These are phyloP conservation scores for Lasiosphaeris hirsuta DNA, from an alignment of 495 filamentous ascomycete species.

Conservation along the genomic window DNA sequence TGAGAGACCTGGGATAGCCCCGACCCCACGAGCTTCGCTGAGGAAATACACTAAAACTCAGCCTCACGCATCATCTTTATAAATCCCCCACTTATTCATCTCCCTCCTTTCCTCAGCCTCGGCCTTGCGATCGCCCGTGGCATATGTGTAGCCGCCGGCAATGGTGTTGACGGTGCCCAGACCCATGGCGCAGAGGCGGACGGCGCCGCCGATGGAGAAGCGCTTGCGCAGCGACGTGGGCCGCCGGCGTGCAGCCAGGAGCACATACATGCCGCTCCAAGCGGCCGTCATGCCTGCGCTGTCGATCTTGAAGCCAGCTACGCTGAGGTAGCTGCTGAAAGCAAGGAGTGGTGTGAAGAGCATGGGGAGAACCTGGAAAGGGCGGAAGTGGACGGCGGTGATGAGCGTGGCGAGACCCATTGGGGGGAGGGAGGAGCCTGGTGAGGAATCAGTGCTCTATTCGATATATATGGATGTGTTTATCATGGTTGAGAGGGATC, in stretches of 20 bases:
- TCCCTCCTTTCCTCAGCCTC: slow-evolving; percentile 41
- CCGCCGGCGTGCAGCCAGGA: slow-evolving; percentile 67
- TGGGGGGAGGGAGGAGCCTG: slow-evolving; percentile 77
- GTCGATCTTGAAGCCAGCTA: slow-evolving; percentile 75
- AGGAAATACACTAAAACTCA: neutral
- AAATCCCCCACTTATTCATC: slow-evolving; percentile 46
- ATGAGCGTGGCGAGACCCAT: slow-evolving; percentile 77
- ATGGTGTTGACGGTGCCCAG: slow-evolving; percentile 67
- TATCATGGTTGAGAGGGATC: neutral
- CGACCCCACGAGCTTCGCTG: neutral
- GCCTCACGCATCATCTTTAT: slow-evolving; percentile 14
- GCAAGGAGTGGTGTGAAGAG: slow-evolving; percentile 81
- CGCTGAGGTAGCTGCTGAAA: slow-evolving; percentile 80
- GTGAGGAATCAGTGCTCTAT: slow-evolving; percentile 1
- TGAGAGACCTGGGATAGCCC: no score
- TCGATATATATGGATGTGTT: neutral
- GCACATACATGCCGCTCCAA: slow-evolving; percentile 80
- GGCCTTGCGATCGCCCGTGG: slow-evolving; percentile 54
- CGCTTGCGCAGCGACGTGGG: slow-evolving; percentile 54
- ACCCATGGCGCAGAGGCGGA: slow-evolving; percentile 69
- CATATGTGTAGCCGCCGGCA: slow-evolving; percentile 69
- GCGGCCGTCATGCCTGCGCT: slow-evolving; percentile 80
- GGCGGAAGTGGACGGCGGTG: slow-evolving; percentile 70
- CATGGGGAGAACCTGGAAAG: slow-evolving; percentile 71
- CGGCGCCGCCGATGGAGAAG: slow-evolving; percentile 64